Evolutionary conservation across 176 grass and related monocot species (phyloP).

Genomic region (sorghum (Sorghum bicolor)): DNA sequence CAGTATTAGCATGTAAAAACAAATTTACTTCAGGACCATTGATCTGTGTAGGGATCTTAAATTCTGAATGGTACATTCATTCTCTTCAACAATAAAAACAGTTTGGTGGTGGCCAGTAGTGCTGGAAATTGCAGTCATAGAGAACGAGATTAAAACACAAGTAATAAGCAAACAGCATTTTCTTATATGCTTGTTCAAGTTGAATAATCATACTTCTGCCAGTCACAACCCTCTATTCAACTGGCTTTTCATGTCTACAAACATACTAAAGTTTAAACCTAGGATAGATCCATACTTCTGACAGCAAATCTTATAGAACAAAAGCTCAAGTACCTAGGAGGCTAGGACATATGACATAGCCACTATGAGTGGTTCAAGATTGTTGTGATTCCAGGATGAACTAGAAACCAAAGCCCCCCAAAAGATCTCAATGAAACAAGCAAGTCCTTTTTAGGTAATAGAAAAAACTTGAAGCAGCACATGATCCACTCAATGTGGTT

Average conservation of each 20-base stretch:
- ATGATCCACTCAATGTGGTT: neutral
- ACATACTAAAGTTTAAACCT: neutral
- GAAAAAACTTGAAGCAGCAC: neutral
- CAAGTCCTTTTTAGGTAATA: neutral
- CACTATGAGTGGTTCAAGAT: neutral
- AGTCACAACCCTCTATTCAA: neutral
- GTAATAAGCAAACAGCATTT: neutral
- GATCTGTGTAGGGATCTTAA: constrained; percentile 36
- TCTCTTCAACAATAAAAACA: constrained; percentile 21
- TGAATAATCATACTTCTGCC: neutral
- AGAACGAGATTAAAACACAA: neutral
- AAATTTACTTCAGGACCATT: constrained; percentile 32
- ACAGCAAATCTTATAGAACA: neutral
- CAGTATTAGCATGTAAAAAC: constrained; percentile 23
- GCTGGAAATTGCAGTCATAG: neutral
- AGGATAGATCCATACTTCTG: neutral
- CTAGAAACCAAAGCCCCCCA: neutral
- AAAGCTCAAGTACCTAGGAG: neutral
- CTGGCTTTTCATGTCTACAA: neutral
- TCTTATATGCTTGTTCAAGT: neutral
- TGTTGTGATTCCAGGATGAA: neutral
- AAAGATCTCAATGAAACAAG: neutral
- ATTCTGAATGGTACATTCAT: constrained; percentile 22
- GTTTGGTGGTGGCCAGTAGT: neutral
- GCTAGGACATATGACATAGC: neutral